Conservation (phyloP, 805 yeast species). For the Lipomyces spencermartinsiae region DNA sequence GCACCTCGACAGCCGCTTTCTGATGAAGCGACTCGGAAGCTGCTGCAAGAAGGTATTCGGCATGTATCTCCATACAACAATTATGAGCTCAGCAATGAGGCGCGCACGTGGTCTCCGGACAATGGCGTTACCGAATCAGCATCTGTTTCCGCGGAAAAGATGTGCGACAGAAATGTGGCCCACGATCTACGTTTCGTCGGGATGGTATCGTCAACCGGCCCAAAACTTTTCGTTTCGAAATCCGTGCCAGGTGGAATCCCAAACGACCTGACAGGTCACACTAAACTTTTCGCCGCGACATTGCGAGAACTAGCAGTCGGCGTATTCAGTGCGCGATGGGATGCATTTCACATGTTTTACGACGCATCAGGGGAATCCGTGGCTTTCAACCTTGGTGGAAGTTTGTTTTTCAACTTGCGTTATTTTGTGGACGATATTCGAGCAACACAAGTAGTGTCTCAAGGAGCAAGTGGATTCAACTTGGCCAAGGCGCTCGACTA, state of each 20-base stretch:
- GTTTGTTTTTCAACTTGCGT: slow-evolving; percentile 49
- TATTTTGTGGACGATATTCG: slow-evolving; percentile 37
- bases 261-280: slow-evolving; percentile 15
- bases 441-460: slow-evolving; percentile 15
- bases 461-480: slow-evolving; percentile 14
- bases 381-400: slow-evolving; percentile 50
- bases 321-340: slow-evolving; percentile 40
- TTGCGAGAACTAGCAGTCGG: slow-evolving; percentile 26
- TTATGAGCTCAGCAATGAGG: slow-evolving; percentile 18
- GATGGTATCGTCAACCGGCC: slow-evolving; percentile 21
- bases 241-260: slow-evolving; percentile 25
- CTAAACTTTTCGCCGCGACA: slow-evolving; percentile 26
- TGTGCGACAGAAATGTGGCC: slow-evolving; percentile 34
- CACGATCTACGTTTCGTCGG: slow-evolving; percentile 30
- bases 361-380: slow-evolving; percentile 41
- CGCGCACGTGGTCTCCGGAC: slow-evolving; percentile 20
- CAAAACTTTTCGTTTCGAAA: slow-evolving; percentile 24
- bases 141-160: slow-evolving; percentile 23
- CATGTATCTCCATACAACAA: slow-evolving; percentile 27
- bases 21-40: slow-evolving; percentile 23
- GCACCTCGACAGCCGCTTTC: slow-evolving; percentile 15
- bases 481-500: slow-evolving; percentile 42
- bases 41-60: slow-evolving; percentile 31
- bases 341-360: slow-evolving; percentile 43
- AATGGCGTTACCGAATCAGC: slow-evolving; percentile 29